Conservation (phyloP, 2,329 filamentous ascomycete genomes). For the Sporothrix dimorphospora region DNA sequence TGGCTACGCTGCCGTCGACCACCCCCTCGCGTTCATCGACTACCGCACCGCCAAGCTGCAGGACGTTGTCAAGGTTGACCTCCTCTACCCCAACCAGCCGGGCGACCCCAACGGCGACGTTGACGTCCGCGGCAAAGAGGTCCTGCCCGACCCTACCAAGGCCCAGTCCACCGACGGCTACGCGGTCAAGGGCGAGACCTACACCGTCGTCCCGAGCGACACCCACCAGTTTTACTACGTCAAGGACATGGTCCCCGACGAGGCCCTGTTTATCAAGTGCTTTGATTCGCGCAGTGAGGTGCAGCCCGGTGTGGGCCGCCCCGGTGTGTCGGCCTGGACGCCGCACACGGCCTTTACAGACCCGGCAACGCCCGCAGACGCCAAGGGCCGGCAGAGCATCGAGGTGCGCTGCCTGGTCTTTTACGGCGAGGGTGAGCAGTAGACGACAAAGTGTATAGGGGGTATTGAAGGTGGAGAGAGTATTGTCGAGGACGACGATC, state of each 20-base stretch:
- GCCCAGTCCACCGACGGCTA: conserved; percentile 60
- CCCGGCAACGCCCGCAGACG: conserved; percentile 54
- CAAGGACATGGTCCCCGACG: conserved; percentile 67
- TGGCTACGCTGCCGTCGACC: conserved; percentile 62
- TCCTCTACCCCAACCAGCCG: conserved; percentile 61
- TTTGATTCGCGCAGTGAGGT: conserved; percentile 53
- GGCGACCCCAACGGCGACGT: conserved; percentile 37
- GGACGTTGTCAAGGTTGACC: conserved; percentile 63
- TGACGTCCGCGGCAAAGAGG: conserved; percentile 63
- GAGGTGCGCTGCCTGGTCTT: conserved; percentile 67
- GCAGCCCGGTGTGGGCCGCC: conserved; percentile 39
- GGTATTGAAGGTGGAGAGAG: background rate
- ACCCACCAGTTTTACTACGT: conserved; percentile 66
- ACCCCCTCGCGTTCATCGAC: conserved; percentile 67
- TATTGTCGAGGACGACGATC: background rate
- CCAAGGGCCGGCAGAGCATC: conserved; percentile 59
- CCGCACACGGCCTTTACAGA: conserved; percentile 61
- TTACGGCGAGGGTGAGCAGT: conserved; percentile 44
- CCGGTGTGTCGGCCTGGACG: conserved; percentile 51
- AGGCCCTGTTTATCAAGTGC: conserved; percentile 55
- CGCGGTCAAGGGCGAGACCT: conserved; percentile 64
- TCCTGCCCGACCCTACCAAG: conserved; percentile 52
- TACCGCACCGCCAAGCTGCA: conserved; percentile 60
- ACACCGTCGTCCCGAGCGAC: conserved; percentile 60
- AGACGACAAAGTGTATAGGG: background rate